Conservation (phyloP, 1,284 basidiomycete species). For the Ustilago trichophora region DNA sequence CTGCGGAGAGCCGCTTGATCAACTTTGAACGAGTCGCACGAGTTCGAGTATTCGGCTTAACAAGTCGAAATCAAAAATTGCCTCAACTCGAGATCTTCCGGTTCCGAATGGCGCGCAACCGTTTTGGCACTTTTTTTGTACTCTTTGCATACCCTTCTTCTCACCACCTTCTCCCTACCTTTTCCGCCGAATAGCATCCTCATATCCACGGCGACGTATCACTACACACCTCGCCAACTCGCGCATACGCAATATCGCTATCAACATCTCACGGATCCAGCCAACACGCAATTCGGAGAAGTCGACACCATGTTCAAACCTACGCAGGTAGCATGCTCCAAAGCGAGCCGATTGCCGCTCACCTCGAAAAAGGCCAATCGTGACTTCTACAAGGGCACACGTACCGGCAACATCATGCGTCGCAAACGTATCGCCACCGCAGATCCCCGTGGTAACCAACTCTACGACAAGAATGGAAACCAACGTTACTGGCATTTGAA, state of each 20-base stretch:
- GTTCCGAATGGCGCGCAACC: conserved; percentile 20
- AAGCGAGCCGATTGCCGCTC: conserved; percentile 63
- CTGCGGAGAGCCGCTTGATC: neutral
- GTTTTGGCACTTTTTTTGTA: conserved; percentile 11
- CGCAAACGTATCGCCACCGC: conserved; percentile 62
- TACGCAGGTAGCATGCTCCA: conserved; percentile 51
- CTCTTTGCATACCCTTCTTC: too few relatives aligned
- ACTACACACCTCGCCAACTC: too few relatives aligned
- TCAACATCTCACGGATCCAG: too few relatives aligned
- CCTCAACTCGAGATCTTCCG: conserved; percentile 1
- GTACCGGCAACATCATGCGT: conserved; percentile 63
- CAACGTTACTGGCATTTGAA: conserved; percentile 57
- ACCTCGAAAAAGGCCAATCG: conserved; percentile 64
- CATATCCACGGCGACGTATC: too few relatives aligned
- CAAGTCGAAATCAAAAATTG: too few relatives aligned
- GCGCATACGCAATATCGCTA: too few relatives aligned
- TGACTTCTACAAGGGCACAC: conserved; percentile 66
- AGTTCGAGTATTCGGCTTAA: too few relatives aligned
- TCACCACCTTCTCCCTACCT: neutral
- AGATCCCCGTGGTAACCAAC: conserved; percentile 49
- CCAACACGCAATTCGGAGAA: too few relatives aligned
- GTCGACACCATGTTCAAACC: conserved; percentile 60
- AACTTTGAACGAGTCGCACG: too few relatives aligned
- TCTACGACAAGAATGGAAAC: conserved; percentile 53
- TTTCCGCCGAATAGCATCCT: too few relatives aligned